Conservation (phyloP, 2,329 filamentous ascomycete genomes). For the Chaetomium sp. region DNA sequence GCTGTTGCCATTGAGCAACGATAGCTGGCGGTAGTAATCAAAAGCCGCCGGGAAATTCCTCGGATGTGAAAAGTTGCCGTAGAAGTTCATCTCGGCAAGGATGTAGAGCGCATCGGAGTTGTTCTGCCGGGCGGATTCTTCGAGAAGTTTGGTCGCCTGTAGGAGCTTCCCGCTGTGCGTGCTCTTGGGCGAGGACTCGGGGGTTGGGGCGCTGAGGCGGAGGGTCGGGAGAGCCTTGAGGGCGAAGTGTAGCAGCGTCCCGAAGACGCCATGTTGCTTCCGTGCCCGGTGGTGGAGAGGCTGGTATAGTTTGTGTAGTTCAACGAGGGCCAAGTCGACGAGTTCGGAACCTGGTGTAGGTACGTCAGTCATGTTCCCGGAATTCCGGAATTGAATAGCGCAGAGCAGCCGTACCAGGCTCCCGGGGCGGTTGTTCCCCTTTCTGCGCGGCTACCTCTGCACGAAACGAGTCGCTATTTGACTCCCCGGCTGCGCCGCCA, state of each 20-base stretch:
- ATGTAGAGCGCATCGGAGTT: conserved; percentile 86
- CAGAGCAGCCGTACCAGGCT: conserved; percentile 43
- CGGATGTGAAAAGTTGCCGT: conserved; percentile 89
- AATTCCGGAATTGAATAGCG: neutral
- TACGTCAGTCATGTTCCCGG: conserved; percentile 22
- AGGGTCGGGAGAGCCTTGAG: conserved; percentile 54
- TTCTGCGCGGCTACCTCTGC: conserved; percentile 40
- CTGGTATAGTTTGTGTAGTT: conserved; percentile 54
- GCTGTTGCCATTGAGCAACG: conserved; percentile 76
- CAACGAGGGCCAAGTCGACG: conserved; percentile 54
- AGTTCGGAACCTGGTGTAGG: conserved; percentile 51
- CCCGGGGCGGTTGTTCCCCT: conserved; percentile 37
- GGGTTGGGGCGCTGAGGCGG: conserved; percentile 50
- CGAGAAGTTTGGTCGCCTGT: conserved; percentile 55
- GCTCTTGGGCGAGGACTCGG: conserved; percentile 42
- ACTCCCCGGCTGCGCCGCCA: conserved; percentile 32
- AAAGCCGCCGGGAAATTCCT: conserved; percentile 80
- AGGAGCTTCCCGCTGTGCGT: conserved; percentile 48
- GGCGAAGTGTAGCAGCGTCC: conserved; percentile 48
- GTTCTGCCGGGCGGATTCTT: conserved; percentile 55
- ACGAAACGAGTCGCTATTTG: conserved; percentile 30
- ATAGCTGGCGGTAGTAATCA: conserved; percentile 76
- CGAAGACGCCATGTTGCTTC: conserved; percentile 49
- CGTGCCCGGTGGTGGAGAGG: conserved; percentile 48
- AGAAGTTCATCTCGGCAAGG: conserved; percentile 93